Evolutionary conservation across 805 yeast species (phyloP), one percentile per base, ranked within the genome.

Genomic region (Starmerella ratchasimensis): DNA sequence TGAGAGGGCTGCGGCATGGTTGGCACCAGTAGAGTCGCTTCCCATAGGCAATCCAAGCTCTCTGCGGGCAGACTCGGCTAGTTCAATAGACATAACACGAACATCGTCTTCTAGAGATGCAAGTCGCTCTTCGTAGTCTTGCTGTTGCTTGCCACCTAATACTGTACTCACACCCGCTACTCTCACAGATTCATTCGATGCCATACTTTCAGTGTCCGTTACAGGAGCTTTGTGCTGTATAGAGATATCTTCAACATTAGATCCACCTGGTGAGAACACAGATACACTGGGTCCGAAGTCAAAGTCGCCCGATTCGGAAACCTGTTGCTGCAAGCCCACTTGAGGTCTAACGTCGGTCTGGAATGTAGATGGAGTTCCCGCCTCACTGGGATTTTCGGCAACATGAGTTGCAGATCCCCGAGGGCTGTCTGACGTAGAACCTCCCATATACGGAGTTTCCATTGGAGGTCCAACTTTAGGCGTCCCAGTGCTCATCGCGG

Each of bases 51-150:
- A 48, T 7, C 47, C 48, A 22, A 53, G 52, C 42, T 59, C 63
- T 7, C 63, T 57, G 16, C 62, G 57, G 14, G 55, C 45, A 4
- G 61, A 44, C 39, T 59, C 64, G 10, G 60, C 60, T 18, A 59
- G 53, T 41, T 60, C 64, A 18, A 52, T 44, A 2, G 61, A 52
- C 14, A 59, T 53, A n/a, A 56, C 45, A 13, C 58, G 44, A 16
- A 59, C 44, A 31, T 59, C 63, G 16, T 56, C 54, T 32, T 54
- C 45, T 10, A 58, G 49, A 20, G 46, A 32, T 29, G 34, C 36
- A 34, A 53, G 47, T 36, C 45, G 37, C 10, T 34, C 35, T 10
- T 37, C 43, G 26, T 49, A 43, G 28, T 49, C 52, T 15, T 37
- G 33, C 3, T 22, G 13, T 10, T 24, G 21, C 10, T 15, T 18